These are phyloP conservation scores for Astrothelium subdiscretum DNA, from an alignment of 495 filamentous ascomycete species.

Conservation along the genomic window DNA sequence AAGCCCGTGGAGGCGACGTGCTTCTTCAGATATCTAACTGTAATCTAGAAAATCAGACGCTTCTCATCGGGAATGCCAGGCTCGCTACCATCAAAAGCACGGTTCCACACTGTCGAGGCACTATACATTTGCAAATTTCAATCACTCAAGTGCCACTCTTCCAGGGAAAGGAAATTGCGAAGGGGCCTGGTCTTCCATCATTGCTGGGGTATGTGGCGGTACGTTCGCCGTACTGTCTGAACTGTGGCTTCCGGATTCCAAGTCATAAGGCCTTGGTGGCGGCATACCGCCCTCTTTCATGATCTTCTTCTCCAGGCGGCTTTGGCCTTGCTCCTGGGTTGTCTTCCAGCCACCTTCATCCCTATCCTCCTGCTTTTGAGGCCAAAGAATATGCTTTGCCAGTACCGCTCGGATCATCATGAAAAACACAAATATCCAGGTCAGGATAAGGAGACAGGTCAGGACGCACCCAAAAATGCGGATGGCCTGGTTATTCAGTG, in stretches of 20 bases:
- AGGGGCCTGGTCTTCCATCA: background rate
- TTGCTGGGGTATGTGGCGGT: background rate
- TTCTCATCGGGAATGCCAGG: background rate
- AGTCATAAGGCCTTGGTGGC: background rate
- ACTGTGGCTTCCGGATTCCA: background rate
- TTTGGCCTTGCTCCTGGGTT: slow-evolving; percentile 12
- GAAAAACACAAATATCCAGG: slow-evolving; percentile 57
- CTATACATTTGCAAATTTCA: background rate
- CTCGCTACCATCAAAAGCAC: background rate
- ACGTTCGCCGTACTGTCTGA: background rate
- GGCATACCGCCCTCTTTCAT: background rate
- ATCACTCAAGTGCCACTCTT: background rate
- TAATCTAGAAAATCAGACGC: background rate
- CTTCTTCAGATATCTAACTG: background rate
- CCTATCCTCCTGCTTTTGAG: slow-evolving; percentile 55
- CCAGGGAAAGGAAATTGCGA: background rate
- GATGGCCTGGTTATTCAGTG: slow-evolving; percentile 50
- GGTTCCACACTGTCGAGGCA: background rate
- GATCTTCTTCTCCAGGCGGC: background rate
- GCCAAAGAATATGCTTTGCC: slow-evolving; percentile 56
- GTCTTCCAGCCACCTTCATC: slow-evolving; percentile 46
- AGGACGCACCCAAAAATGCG: slow-evolving; percentile 57
- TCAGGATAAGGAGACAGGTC: slow-evolving; percentile 47
- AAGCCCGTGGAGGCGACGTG: background rate
- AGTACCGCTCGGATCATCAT: slow-evolving; percentile 61